Conservation (phyloP, 2,329 filamentous ascomycete genomes). For the Fusarium pseudograminearum region DNA sequence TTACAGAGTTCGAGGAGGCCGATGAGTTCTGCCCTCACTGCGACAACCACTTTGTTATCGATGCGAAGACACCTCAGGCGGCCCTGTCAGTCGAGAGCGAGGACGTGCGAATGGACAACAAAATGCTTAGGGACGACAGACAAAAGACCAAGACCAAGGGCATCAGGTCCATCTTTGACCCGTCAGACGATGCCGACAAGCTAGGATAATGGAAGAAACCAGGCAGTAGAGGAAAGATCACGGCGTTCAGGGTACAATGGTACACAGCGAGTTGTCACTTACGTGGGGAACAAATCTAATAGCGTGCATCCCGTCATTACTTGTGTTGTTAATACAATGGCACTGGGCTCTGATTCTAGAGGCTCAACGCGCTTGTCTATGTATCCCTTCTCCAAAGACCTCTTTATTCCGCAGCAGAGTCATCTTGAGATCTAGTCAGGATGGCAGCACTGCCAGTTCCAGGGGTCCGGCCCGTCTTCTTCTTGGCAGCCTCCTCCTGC, state of each 20-base stretch:
- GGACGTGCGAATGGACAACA: constrained; percentile 84
- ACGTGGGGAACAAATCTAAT: constrained; percentile 28
- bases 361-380: constrained; percentile 47
- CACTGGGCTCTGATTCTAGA: constrained; percentile 47
- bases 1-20: constrained; percentile 90
- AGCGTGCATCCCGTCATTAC: constrained; percentile 49
- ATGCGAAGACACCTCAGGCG: constrained; percentile 86
- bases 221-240: constrained; percentile 27
- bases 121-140: constrained; percentile 94
- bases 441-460: constrained; percentile 79
- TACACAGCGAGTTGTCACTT: constrained; percentile 45
- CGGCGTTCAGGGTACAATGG: constrained; percentile 50
- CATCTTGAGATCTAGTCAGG: constrained; percentile 71
- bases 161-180: constrained; percentile 77
- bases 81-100: constrained; percentile 90
- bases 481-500: constrained; percentile 97
- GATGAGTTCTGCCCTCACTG: constrained; percentile 99
- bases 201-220: constrained; percentile 69
- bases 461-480: constrained; percentile 85
- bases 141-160: constrained; percentile 64
- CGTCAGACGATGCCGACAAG: constrained; percentile 78
- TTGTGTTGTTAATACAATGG: constrained; percentile 56
- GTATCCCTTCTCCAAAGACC: constrained; percentile 29
- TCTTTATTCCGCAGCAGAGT: constrained; percentile 55
- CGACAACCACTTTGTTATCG: constrained; percentile 97